Evolutionary conservation across 2,329 filamentous ascomycete species (phyloP).

Genomic region (Pseudofabraea citricarpa): DNA sequence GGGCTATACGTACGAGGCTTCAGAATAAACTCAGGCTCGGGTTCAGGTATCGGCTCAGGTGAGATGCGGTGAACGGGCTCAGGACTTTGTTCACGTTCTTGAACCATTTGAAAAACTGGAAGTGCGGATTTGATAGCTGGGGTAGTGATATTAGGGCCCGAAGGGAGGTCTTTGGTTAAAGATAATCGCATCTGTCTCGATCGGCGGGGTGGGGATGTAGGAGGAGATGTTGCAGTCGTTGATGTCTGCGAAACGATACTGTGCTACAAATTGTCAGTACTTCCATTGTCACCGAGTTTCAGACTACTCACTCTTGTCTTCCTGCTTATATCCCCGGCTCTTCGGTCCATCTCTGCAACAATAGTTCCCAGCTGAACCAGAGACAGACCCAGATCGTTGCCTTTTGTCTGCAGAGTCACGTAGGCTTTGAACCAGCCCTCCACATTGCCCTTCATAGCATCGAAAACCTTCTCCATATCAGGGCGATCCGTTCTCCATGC

Average conservation of each 20-base stretch:
- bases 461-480: constrained; percentile 66
- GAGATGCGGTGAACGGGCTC: constrained; percentile 9
- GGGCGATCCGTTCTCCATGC: constrained; percentile 57
- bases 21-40: constrained; percentile 20
- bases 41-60: constrained; percentile 10
- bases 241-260: constrained; percentile 8
- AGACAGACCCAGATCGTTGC: constrained; percentile 62
- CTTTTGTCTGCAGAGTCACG: constrained; percentile 68
- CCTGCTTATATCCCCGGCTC: constrained; percentile 78
- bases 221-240: constrained; percentile 9
- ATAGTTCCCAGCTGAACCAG: constrained; percentile 71
- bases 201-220: constrained; percentile 10
- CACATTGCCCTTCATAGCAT: constrained; percentile 88
- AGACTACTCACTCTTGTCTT: constrained; percentile 62
- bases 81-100: constrained; percentile 22
- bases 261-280: constrained; percentile 16
- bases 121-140: constrained; percentile 23
- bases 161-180: constrained; percentile 22
- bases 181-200: constrained; percentile 21
- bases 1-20: constrained; percentile 26
- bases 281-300: too few species aligned
- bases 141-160: constrained; percentile 22
- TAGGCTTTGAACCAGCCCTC: constrained; percentile 86
- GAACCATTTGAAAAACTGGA: constrained; percentile 22
- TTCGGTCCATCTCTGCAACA: constrained; percentile 79